A percentile compares a stretch with the other conserved stretches of the same genome.
phyloP scores from a whole-genome alignment of 169 alveolate species.

The Plasmodium berghei region DNA sequence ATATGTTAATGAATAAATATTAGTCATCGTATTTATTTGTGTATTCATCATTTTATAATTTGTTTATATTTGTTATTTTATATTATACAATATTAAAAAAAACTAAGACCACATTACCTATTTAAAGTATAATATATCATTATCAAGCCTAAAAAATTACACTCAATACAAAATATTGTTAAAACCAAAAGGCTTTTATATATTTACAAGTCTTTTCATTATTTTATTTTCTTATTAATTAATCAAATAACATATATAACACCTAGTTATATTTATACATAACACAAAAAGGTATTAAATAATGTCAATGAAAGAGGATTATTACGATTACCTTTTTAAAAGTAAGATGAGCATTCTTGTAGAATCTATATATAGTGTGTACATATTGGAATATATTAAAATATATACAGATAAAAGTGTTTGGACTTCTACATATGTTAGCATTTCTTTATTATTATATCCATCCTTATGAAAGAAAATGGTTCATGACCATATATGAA shows the following conservation, averaged over 20 bases:
- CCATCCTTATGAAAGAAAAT: not conserved
- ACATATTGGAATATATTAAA: no score
- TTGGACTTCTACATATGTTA: not conserved
- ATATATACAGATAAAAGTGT: not conserved
- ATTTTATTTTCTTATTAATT: conserved; percentile 12
- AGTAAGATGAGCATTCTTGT: conserved; percentile 56
- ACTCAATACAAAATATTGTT: conserved; percentile 18
- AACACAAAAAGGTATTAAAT: conserved; percentile 16
- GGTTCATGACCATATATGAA: not conserved
- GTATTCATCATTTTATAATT: conserved; percentile 8
- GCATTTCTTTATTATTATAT: not conserved
- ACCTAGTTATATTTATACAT: conserved; percentile 3
- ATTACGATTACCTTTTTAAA: conserved; percentile 86
- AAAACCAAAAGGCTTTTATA: not conserved
- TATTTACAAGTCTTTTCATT: conserved; percentile 9
- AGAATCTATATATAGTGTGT: no score
- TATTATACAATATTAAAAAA: conserved; percentile 30
- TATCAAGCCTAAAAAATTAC: conserved; percentile 9
- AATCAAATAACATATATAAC: conserved; percentile 10
- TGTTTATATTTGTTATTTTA: conserved; percentile 13
- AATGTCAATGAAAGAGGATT: conserved; percentile 84
- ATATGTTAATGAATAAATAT: conserved; percentile 39
- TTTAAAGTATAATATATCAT: not conserved
- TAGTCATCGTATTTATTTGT: conserved; percentile 38
- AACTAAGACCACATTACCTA: conserved; percentile 1